A percentile compares a stretch with the other conserved stretches of the same genome.
Evolutionary conservation across 192 early-diverging fungal species (phyloP).

Genomic region (Podila clonocystis): DNA sequence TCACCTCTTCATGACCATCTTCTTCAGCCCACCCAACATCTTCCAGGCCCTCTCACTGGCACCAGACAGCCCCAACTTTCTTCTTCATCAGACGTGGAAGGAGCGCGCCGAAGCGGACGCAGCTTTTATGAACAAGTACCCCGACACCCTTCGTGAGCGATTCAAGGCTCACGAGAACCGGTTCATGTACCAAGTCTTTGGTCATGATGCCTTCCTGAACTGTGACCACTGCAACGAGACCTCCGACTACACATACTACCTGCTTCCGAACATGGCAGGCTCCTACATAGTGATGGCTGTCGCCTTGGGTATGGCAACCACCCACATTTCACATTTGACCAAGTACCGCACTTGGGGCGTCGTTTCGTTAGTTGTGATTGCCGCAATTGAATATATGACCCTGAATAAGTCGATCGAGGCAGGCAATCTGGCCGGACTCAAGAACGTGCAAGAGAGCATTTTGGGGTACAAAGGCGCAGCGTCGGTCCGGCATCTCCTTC

Average conservation of each 20-base stretch:
- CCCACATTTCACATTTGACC: conserved; percentile 30
- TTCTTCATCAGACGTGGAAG: conserved; percentile 43
- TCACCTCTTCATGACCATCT: conserved; percentile 18
- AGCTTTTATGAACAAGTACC: conserved; percentile 21
- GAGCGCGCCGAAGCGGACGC: conserved; percentile 16
- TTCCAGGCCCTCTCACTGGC: conserved; percentile 32
- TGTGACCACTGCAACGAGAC: conserved; percentile 38
- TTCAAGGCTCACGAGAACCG: conserved; percentile 47
- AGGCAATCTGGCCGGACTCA: background rate
- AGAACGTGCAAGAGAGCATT: conserved; percentile 8
- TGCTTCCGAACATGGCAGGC: conserved; percentile 13
- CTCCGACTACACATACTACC: conserved; percentile 25
- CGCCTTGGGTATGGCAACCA: conserved; percentile 41
- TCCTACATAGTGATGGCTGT: conserved; percentile 34
- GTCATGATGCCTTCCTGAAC: conserved; percentile 37
- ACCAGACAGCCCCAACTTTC: conserved; percentile 43
- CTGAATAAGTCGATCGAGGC: conserved; percentile 12
- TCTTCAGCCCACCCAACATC: conserved; percentile 37
- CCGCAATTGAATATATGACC: conserved; percentile 18
- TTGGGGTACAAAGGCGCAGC: conserved; percentile 20
- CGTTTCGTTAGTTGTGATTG: conserved; percentile 14
- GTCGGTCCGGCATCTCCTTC: conserved; percentile 17
- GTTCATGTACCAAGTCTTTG: conserved; percentile 25
- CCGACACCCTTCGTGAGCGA: conserved; percentile 28
- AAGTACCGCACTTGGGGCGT: conserved; percentile 39